These are phyloP conservation scores for Aspergillus ruber DNA, from an alignment of 2,329 filamentous ascomycete species.

Conservation along the genomic window DNA sequence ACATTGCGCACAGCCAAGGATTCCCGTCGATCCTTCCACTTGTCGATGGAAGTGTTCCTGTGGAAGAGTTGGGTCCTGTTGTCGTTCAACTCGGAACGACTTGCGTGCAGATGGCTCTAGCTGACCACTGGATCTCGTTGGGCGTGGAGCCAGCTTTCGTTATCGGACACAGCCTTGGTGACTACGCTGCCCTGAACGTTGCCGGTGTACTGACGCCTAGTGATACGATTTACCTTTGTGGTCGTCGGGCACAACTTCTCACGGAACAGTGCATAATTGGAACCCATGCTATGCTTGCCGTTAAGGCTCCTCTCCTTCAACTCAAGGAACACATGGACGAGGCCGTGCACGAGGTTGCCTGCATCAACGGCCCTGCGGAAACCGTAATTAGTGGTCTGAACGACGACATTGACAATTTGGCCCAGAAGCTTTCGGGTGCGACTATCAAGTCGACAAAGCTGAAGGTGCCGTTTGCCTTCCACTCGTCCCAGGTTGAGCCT, in stretches of 20 bases:
- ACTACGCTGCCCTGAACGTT: constrained; percentile 36
- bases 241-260: constrained; percentile 36
- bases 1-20: constrained; percentile 26
- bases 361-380: constrained; percentile 39
- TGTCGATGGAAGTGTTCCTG: constrained; percentile 24
- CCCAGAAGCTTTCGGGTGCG: constrained; percentile 27
- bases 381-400: constrained; percentile 38
- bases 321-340: constrained; percentile 26
- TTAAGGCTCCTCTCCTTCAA: constrained; percentile 32
- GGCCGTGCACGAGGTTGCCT: constrained; percentile 29
- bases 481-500: constrained; percentile 42
- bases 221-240: constrained; percentile 36
- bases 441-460: constrained; percentile 38
- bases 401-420: constrained; percentile 31
- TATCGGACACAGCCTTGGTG: constrained; percentile 38
- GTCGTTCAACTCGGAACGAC: constrained; percentile 32
- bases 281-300: constrained; percentile 41
- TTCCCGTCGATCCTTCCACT: constrained; percentile 32
- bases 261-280: constrained; percentile 34
- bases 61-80: constrained; percentile 25
- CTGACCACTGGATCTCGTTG: constrained; percentile 29
- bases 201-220: constrained; percentile 32
- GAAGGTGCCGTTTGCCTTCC: constrained; percentile 42
- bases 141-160: constrained; percentile 33
- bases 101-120: constrained; percentile 36